Conservation (phyloP, 1,284 basidiomycete genomes). For the Fistulina hepatica region DNA sequence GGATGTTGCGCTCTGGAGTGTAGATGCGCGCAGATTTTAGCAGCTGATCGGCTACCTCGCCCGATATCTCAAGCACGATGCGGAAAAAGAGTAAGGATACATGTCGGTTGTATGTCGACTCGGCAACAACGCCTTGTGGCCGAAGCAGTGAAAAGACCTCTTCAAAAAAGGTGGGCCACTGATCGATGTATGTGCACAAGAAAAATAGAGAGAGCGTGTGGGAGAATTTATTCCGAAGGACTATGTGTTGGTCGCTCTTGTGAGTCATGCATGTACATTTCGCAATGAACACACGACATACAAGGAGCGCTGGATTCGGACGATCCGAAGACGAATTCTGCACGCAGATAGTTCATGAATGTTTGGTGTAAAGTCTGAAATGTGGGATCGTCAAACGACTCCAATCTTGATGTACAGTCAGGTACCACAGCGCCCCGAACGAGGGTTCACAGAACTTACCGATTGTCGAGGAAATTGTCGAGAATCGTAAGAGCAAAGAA, state of each 20-base stretch:
- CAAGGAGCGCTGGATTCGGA: conserved; percentile 68
- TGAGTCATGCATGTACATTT: conserved; percentile 11
- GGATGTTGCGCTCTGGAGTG: conserved; percentile 55
- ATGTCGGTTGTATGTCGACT: conserved; percentile 61
- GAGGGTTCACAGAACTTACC: conserved; percentile 44
- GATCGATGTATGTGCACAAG: conserved; percentile 77
- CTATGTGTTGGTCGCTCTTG: conserved; percentile 33
- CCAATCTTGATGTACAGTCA: conserved; percentile 37
- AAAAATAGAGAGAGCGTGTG: conserved; percentile 96
- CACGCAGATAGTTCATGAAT: conserved; percentile 63
- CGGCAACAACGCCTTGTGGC: conserved; percentile 42
- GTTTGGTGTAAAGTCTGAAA: conserved; percentile 62
- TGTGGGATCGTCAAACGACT: conserved; percentile 55
- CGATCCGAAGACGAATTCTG: conserved; percentile 67
- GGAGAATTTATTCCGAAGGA: conserved; percentile 93
- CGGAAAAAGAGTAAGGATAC: conserved; percentile 81
- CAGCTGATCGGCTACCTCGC: conserved; percentile 86
- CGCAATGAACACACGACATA: conserved; percentile 31
- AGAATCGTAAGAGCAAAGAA: conserved; percentile 81
- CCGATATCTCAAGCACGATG: conserved; percentile 82
- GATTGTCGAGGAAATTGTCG: conserved; percentile 77
- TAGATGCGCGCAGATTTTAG: conserved; percentile 76
- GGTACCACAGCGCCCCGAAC: conserved; percentile 1
- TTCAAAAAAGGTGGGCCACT: conserved; percentile 75
- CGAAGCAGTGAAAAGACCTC: conserved; percentile 70